These are phyloP conservation scores for Aspergillus sp. DNA, from an alignment of 2,329 filamentous ascomycete genomes.

Conservation along the genomic window DNA sequence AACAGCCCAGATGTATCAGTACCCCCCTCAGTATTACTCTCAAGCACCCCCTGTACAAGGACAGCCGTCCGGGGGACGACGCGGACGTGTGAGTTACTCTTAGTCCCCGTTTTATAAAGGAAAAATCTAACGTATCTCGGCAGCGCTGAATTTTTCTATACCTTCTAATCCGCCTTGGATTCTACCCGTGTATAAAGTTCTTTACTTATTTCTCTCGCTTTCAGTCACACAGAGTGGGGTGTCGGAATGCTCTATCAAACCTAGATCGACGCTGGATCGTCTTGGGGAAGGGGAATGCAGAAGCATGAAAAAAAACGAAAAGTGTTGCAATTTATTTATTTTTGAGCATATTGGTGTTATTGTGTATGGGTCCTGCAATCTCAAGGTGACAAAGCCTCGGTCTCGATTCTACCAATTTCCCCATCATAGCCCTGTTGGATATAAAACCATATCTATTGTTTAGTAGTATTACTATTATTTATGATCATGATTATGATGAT, in stretches of 20 bases:
- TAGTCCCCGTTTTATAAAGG: not conserved
- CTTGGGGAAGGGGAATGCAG: constrained; percentile 31
- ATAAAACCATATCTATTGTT: constrained; percentile 18
- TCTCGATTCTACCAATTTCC: not conserved
- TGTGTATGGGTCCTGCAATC: not conserved
- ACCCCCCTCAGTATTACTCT: constrained; percentile 52
- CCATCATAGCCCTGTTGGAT: constrained; percentile 17
- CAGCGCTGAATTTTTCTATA: constrained; percentile 34
- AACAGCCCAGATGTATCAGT: constrained; percentile 50
- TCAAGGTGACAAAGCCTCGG: not conserved
- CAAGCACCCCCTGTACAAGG: constrained; percentile 45
- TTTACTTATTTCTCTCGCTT: constrained; percentile 19
- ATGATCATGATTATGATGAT: constrained; percentile 9
- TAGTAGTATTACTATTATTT: constrained; percentile 14
- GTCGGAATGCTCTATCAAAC: constrained; percentile 29
- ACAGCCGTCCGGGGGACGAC: constrained; percentile 50
- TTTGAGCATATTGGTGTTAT: constrained; percentile 17
- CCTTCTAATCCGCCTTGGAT: constrained; percentile 29
- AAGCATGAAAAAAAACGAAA: constrained; percentile 14
- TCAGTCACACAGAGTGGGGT: constrained; percentile 32
- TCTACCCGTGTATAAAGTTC: constrained; percentile 39
- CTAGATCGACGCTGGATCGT: constrained; percentile 44
- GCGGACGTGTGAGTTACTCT: constrained; percentile 52
- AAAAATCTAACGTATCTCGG: constrained; percentile 15
- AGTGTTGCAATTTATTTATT: constrained; percentile 21